phyloP scores from a whole-genome alignment of 495 filamentous ascomycete species.

The Hyaloscypha hepaticicola region DNA sequence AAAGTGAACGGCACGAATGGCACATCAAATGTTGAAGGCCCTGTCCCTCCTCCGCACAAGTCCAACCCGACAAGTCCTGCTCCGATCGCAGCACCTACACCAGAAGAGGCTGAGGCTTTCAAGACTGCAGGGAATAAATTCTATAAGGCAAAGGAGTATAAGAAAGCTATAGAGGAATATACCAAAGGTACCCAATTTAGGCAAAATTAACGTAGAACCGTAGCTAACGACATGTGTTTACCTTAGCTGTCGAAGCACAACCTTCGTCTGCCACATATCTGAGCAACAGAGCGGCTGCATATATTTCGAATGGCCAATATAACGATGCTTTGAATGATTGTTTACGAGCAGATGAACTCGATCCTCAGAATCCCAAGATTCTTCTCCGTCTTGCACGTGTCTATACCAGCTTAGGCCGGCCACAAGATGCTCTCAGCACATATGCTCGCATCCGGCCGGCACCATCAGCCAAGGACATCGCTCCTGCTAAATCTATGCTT shows the following conservation, averaged over 20 bases:
- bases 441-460: constrained; percentile 70
- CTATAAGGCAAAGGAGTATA: constrained; percentile 89
- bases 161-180: constrained; percentile 84
- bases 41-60: constrained; percentile 78
- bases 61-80: constrained; percentile 59
- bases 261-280: constrained; percentile 83
- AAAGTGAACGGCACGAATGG: constrained; percentile 53
- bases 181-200: constrained; percentile 67
- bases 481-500: constrained; percentile 77
- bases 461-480: constrained; percentile 78
- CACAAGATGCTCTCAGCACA: constrained; percentile 81
- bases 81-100: constrained; percentile 44
- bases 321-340: constrained; percentile 81
- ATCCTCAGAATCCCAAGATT: constrained; percentile 81
- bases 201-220: neutral
- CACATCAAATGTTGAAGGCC: constrained; percentile 51
- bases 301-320: constrained; percentile 79
- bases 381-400: constrained; percentile 85
- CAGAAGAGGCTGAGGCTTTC: constrained; percentile 79
- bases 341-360: constrained; percentile 72
- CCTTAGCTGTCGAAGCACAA: constrained; percentile 74
- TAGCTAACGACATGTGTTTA: neutral
- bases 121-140: constrained; percentile 94
- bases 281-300: constrained; percentile 91
- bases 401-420: constrained; percentile 79